Conservation (phyloP, 352 stramenopile genomes). For the Phytophthora fragariaefolia region DNA sequence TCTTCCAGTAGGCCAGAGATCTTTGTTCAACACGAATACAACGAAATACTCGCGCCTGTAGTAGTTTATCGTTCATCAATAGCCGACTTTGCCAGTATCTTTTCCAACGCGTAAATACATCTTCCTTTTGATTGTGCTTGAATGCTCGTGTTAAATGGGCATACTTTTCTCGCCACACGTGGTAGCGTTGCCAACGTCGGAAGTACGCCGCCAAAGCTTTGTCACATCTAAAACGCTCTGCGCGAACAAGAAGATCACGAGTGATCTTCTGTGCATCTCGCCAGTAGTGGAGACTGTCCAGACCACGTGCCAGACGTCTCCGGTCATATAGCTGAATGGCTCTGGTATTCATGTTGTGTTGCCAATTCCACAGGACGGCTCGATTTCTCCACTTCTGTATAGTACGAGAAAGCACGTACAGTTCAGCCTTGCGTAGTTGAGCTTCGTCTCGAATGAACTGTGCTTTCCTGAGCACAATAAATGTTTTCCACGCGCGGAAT, state of each 20-base stretch:
- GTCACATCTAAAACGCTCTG: background rate
- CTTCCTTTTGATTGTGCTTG: constrained; percentile 31
- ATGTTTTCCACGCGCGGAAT: constrained; percentile 23
- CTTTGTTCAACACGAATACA: constrained; percentile 27
- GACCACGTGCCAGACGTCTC: constrained; percentile 10
- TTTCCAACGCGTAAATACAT: constrained; percentile 43
- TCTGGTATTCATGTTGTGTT: background rate
- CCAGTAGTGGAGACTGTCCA: constrained; percentile 18
- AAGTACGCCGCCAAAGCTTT: constrained; percentile 16
- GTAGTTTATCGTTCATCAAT: constrained; percentile 6
- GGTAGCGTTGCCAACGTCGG: constrained; percentile 29
- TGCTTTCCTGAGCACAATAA: constrained; percentile 3
- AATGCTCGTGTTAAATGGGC: constrained; percentile 36
- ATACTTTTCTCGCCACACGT: constrained; percentile 35
- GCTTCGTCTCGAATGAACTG: constrained; percentile 5
- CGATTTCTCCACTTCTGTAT: constrained; percentile 29
- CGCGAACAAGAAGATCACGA: constrained; percentile 7
- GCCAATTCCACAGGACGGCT: constrained; percentile 1
- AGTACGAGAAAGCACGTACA: constrained; percentile 17
- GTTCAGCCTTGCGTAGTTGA: background rate
- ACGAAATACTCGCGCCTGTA: constrained; percentile 35
- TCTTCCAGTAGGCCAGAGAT: constrained; percentile 8
- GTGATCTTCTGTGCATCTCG: background rate
- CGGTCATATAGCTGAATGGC: constrained; percentile 13
- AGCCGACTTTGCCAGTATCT: constrained; percentile 23